A percentile compares a stretch with the other conserved stretches of the same genome.
phyloP scores from a whole-genome alignment of 257 asterid species.

The Primulina huaijiensis region DNA sequence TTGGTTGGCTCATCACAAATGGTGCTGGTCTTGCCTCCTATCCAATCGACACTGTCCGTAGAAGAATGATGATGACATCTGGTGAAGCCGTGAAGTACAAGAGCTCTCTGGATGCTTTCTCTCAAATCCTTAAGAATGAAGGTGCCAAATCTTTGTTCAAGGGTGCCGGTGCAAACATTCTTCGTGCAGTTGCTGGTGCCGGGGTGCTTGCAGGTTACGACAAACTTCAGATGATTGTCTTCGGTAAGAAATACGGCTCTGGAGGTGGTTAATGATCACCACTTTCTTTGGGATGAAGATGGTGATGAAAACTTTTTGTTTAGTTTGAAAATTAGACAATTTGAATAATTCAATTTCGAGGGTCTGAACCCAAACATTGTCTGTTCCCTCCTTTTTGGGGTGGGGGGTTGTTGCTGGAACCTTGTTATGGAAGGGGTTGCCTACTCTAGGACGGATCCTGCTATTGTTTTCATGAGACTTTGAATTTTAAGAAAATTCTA shows the following conservation, averaged over 20 bases:
- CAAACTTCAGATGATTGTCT: conserved; percentile 22
- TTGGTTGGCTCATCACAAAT: conserved; percentile 25
- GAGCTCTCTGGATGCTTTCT: conserved; percentile 23
- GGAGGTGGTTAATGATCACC: conserved; percentile 11
- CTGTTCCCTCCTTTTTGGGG: neutral
- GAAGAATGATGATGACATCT: conserved; percentile 31
- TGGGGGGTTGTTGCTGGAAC: no score
- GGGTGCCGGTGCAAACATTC: conserved; percentile 27
- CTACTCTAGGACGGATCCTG: neutral
- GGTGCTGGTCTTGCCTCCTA: conserved; percentile 28
- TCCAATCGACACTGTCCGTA: conserved; percentile 23
- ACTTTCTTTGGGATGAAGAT: neutral
- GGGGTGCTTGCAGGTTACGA: conserved; percentile 24
- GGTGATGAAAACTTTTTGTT: conserved; percentile 14
- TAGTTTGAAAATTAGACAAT: neutral
- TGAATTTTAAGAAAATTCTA: neutral
- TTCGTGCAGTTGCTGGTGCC: conserved; percentile 26
- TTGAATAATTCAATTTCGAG: conserved; percentile 13
- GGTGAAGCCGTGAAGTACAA: conserved; percentile 25
- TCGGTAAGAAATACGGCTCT: conserved; percentile 22
- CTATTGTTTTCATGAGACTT: neutral
- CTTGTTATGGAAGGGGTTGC: neutral
- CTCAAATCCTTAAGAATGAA: conserved; percentile 24
- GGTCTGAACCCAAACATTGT: conserved; percentile 15
- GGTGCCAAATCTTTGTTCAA: conserved; percentile 23